Evolutionary conservation across 805 yeast species (phyloP).

Genomic region (Metschnikowia gelsemii): DNA sequence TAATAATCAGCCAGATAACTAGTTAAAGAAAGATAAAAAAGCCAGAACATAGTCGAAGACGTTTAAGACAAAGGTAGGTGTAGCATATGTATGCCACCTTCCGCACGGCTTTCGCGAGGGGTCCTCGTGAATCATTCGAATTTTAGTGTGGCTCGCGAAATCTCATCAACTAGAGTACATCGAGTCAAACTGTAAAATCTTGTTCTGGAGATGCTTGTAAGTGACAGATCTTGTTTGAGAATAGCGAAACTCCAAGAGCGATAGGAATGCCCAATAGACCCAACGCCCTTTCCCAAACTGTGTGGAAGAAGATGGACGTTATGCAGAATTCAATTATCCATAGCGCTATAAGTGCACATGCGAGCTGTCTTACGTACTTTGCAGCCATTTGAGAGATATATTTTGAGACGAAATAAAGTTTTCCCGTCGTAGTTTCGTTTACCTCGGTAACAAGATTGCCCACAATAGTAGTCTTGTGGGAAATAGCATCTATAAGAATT

Average conservation of each 20-base stretch:
- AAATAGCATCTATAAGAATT: conserved; percentile 9
- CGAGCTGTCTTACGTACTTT: background rate
- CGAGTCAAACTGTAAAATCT: background rate
- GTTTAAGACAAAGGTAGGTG: no score
- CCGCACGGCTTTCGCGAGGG: no score
- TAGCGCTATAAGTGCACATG: conserved; percentile 6
- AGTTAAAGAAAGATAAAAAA: no score
- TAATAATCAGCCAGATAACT: no score
- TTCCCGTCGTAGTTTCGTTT: background rate
- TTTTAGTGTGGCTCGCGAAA: no score
- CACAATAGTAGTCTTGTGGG: background rate
- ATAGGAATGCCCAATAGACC: conserved; percentile 15
- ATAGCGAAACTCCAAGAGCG: background rate
- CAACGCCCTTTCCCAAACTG: conserved; percentile 14
- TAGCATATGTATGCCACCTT: no score
- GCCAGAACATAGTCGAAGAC: no score
- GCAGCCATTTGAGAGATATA: background rate
- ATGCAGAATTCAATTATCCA: conserved; percentile 17
- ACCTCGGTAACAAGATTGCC: background rate
- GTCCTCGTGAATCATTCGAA: background rate
- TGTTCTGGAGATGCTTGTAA: background rate
- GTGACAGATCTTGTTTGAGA: background rate
- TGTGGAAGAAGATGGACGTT: conserved; percentile 20
- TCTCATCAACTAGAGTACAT: no score
- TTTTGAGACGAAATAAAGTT: background rate